phyloP scores from a whole-genome alignment of 805 yeast genomes.

The Ascoidea asiatica region DNA sequence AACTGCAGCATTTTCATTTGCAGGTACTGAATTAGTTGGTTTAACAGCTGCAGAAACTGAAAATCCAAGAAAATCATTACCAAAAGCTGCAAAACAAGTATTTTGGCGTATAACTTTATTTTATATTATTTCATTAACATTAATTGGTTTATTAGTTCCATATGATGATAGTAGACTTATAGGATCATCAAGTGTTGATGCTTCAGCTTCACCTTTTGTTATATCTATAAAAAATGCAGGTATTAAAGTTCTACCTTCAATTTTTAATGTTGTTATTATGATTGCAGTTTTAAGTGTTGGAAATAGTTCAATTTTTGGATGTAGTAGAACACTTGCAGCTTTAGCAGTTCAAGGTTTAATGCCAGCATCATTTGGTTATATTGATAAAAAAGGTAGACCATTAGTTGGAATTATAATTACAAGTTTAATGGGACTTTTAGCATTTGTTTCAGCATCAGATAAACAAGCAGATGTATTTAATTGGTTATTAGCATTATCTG shows the following conservation, averaged over 20 bases:
- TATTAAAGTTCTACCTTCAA: slow-evolving; percentile 22
- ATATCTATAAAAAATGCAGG: slow-evolving; percentile 27
- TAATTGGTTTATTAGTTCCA: slow-evolving; percentile 35
- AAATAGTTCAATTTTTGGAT: slow-evolving; percentile 43
- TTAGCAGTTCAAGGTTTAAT: slow-evolving; percentile 32
- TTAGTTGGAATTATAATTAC: slow-evolving; percentile 28
- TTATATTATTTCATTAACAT: slow-evolving; percentile 28
- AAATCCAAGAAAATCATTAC: slow-evolving; percentile 41
- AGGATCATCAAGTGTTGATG: slow-evolving; percentile 17
- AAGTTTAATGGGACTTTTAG: slow-evolving; percentile 26
- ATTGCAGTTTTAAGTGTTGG: slow-evolving; percentile 31
- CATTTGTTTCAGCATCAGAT: slow-evolving; percentile 30
- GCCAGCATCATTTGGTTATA: slow-evolving; percentile 26
- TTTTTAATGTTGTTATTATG: slow-evolving; percentile 27
- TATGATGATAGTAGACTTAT: slow-evolving; percentile 23
- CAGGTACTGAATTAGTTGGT: slow-evolving; percentile 62
- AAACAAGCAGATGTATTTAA: slow-evolving; percentile 26
- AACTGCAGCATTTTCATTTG: slow-evolving; percentile 62
- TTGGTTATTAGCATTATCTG: slow-evolving; percentile 37
- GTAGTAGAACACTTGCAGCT: slow-evolving; percentile 37
- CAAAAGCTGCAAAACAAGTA: slow-evolving; percentile 40
- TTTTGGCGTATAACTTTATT: slow-evolving; percentile 40
- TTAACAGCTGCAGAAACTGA: slow-evolving; percentile 64
- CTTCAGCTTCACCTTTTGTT: slow-evolving; percentile 33
- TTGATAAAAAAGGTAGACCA: slow-evolving; percentile 39